phyloP scores from a whole-genome alignment of 2,329 filamentous ascomycete species.

The Curvularia eragrostidis region DNA sequence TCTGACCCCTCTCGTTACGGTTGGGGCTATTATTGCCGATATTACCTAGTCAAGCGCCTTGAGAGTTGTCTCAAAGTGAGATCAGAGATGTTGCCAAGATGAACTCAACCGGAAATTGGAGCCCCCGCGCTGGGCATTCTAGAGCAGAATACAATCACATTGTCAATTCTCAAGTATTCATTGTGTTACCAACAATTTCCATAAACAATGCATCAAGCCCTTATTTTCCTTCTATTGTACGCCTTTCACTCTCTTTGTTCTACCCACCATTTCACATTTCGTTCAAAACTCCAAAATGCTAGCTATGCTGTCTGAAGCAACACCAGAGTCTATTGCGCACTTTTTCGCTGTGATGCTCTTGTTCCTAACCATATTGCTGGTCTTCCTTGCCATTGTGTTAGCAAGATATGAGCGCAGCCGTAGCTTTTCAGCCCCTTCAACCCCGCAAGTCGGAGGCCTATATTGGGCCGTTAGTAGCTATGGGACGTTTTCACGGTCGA shows the following conservation, averaged over 20 bases:
- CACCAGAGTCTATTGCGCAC: not conserved
- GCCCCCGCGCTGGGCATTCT: too few species aligned
- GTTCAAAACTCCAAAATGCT: not conserved
- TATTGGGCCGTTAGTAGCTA: not conserved
- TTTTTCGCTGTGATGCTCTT: slow-evolving; percentile 1
- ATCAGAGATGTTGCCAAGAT: too few species aligned
- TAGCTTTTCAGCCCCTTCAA: not conserved
- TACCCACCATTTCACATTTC: not conserved
- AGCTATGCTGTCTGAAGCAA: not conserved
- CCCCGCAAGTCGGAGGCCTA: not conserved
- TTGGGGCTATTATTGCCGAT: too few species aligned
- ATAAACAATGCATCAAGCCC: not conserved
- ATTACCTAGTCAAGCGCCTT: too few species aligned
- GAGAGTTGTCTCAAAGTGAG: too few species aligned
- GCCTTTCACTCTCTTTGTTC: not conserved
- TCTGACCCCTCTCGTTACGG: too few species aligned
- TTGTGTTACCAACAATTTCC: not conserved
- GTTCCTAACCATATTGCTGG: not conserved
- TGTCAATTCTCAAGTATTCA: not conserved
- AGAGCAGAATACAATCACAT: too few species aligned
- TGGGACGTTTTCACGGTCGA: not conserved
- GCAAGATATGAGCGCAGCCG: not conserved
- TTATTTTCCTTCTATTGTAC: not conserved
- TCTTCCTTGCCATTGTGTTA: not conserved
- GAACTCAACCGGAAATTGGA: too few species aligned